Evolutionary conservation across 2,329 filamentous ascomycete species (phyloP).

Genomic region (Tolypocladium endophyticum): DNA sequence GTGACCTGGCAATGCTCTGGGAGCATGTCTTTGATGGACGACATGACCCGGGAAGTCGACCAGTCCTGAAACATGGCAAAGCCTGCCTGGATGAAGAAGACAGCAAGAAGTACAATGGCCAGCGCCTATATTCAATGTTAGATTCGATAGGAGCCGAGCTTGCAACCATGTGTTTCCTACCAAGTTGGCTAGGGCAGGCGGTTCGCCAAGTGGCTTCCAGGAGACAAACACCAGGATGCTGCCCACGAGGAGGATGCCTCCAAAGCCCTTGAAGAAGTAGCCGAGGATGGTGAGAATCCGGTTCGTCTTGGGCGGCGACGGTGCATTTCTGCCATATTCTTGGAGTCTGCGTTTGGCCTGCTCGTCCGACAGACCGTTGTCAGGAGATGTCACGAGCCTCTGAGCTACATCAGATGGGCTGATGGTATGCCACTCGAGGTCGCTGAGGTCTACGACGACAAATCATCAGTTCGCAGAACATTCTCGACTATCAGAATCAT

Average conservation of each 20-base stretch:
- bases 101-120: conserved; percentile 60
- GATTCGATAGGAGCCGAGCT: neutral
- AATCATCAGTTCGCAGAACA: neutral
- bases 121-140: conserved; percentile 35
- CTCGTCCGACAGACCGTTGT: conserved; percentile 48
- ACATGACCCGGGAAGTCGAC: conserved; percentile 68
- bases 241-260: conserved; percentile 57
- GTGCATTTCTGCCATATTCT: conserved; percentile 57
- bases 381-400: conserved; percentile 45
- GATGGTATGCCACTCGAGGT: conserved; percentile 59
- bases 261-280: conserved; percentile 73
- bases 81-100: conserved; percentile 58
- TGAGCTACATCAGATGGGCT: conserved; percentile 45
- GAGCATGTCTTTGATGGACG: conserved; percentile 71
- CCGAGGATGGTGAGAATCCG: conserved; percentile 46
- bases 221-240: conserved; percentile 64
- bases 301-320: conserved; percentile 53
- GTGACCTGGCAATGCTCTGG: conserved; percentile 59
- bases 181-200: conserved; percentile 58
- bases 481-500: neutral
- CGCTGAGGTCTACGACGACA: conserved; percentile 38
- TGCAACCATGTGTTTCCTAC: conserved; percentile 3
- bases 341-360: conserved; percentile 43
- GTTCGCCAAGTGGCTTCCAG: conserved; percentile 65
- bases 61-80: conserved; percentile 68